Evolutionary conservation across 2,329 filamentous ascomycete species (phyloP).

Genomic region (Talaromyces albobiverticillius): DNA sequence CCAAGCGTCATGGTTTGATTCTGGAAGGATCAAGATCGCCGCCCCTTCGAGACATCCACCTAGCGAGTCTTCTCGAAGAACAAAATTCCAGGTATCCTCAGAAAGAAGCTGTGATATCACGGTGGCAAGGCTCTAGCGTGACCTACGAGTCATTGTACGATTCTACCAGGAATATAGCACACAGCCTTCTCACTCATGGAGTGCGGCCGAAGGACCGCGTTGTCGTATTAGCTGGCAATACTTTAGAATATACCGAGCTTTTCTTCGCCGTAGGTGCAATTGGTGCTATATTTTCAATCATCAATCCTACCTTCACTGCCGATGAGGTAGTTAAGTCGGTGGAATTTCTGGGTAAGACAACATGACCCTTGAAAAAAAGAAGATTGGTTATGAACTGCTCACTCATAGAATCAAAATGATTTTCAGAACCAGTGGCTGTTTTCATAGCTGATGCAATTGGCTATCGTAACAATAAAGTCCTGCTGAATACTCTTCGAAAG

Average conservation of each 20-base stretch:
- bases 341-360: neutral
- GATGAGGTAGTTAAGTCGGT: slow-evolving; percentile 49
- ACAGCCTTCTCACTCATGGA: slow-evolving; percentile 41
- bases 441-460: neutral
- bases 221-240: slow-evolving; percentile 63
- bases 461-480: neutral
- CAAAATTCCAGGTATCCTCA: neutral
- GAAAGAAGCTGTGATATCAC: neutral
- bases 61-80: neutral
- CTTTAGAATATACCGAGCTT: slow-evolving; percentile 53
- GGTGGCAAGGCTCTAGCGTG: neutral
- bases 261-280: slow-evolving; percentile 64
- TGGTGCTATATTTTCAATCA: slow-evolving; percentile 65
- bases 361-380: neutral
- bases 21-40: neutral
- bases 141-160: neutral
- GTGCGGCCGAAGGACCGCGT: slow-evolving; percentile 63
- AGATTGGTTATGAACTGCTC: neutral
- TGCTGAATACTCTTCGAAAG: neutral
- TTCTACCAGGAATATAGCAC: slow-evolving; percentile 45
- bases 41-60: neutral
- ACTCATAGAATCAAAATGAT: neutral
- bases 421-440: neutral
- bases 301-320: slow-evolving; percentile 69
- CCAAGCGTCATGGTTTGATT: neutral